Percentiles rank a stretch among this genome's conserved stretches.
Conservation (phyloP, 495 filamentous ascomycete species). For the Xylaria intraflava region DNA sequence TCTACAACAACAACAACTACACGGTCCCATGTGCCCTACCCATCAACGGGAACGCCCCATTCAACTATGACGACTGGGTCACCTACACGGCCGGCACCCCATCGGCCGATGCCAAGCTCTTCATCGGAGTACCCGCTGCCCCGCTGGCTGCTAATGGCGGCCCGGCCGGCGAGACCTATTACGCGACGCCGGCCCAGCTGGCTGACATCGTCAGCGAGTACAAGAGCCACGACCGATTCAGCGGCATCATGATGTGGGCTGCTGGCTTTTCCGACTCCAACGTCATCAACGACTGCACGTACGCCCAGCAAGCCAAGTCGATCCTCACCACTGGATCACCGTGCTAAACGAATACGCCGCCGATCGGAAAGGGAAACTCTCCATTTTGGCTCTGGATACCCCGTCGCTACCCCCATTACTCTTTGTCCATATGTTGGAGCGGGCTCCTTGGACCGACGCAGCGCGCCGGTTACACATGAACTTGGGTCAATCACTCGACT, state of each 20-base stretch:
- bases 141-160: conserved; percentile 34
- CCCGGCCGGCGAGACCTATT: conserved; percentile 37
- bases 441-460: background rate
- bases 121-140: conserved; percentile 43
- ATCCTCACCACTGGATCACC: conserved; percentile 24
- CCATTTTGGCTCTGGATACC: background rate
- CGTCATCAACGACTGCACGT: conserved; percentile 35
- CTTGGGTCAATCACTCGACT: conserved; percentile 1
- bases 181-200: conserved; percentile 35
- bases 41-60: conserved; percentile 25
- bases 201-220: conserved; percentile 28
- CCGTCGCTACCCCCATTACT: background rate
- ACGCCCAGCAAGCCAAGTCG: conserved; percentile 33
- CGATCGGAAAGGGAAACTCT: background rate
- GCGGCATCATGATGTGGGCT: conserved; percentile 51
- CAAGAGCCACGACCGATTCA: conserved; percentile 36
- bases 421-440: background rate
- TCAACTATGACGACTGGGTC: conserved; percentile 45
- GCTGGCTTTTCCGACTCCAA: conserved; percentile 42
- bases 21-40: conserved; percentile 24
- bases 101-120: conserved; percentile 40
- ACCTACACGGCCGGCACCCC: conserved; percentile 34
- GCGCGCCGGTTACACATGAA: background rate
- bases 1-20: conserved; percentile 26
- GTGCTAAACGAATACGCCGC: conserved; percentile 12